Evolutionary conservation across 495 filamentous ascomycete genomes (phyloP).

Genomic region (Durotheca rogersii): DNA sequence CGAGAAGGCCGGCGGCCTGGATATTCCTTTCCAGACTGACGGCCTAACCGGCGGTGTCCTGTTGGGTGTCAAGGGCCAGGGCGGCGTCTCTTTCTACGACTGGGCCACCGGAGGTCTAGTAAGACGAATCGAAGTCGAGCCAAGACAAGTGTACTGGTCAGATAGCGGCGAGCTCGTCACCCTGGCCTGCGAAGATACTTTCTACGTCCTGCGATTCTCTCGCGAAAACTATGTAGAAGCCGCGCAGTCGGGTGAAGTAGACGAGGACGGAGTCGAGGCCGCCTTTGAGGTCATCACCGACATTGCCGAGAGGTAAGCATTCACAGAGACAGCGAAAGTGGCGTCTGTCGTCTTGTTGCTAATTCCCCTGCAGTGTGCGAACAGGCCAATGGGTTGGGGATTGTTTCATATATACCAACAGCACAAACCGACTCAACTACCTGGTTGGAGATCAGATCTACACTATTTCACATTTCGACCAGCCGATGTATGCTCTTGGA

Average conservation of each 20-base stretch:
- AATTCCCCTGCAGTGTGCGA: slow-evolving; percentile 59
- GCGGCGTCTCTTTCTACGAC: slow-evolving; percentile 93
- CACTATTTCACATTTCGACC: slow-evolving; percentile 97
- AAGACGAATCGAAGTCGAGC: slow-evolving; percentile 93
- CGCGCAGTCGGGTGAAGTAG: slow-evolving; percentile 73
- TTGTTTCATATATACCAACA: slow-evolving; percentile 98
- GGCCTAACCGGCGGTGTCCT: slow-evolving; percentile 86
- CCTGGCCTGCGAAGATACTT: slow-evolving; percentile 91
- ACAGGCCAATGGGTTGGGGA: slow-evolving; percentile 99
- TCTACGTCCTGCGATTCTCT: slow-evolving; percentile 90
- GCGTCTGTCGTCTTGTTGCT: slow-evolving; percentile 16
- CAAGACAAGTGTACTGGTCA: slow-evolving; percentile 93
- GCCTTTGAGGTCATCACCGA: slow-evolving; percentile 95
- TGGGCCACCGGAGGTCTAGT: slow-evolving; percentile 90
- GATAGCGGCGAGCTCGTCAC: slow-evolving; percentile 91
- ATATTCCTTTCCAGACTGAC: slow-evolving; percentile 95
- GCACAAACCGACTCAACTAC: slow-evolving; percentile 95
- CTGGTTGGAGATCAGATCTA: slow-evolving; percentile 97
- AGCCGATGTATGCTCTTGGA: slow-evolving; percentile 90
- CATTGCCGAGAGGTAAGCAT: slow-evolving; percentile 78
- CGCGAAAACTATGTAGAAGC: slow-evolving; percentile 83
- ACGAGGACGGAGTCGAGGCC: slow-evolving; percentile 96
- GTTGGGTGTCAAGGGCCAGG: slow-evolving; percentile 92
- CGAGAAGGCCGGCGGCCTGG: slow-evolving; percentile 81
- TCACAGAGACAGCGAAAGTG: too few relatives aligned